Conservation (phyloP, 208 protist species). For the Tetramitus jugosus region DNA sequence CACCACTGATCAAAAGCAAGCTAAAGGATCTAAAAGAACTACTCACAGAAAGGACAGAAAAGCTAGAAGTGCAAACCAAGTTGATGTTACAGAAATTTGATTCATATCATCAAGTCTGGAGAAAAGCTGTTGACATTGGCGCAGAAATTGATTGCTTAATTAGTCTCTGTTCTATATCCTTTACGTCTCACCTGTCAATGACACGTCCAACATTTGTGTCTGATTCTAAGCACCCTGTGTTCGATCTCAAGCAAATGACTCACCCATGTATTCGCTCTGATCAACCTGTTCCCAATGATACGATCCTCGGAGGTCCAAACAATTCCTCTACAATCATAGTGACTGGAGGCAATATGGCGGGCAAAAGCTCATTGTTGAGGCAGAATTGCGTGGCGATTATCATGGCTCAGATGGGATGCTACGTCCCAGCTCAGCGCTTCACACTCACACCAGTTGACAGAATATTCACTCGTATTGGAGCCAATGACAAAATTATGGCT, state of each 20-base stretch:
- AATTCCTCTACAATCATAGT: constrained; percentile 58
- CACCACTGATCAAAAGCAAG: background rate
- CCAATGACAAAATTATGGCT: constrained; percentile 85
- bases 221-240: constrained; percentile 11
- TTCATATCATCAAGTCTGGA: background rate
- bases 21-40: background rate
- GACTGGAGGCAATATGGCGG: constrained; percentile 91
- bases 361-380: constrained; percentile 92
- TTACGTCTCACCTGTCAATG: background rate
- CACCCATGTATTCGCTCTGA: background rate
- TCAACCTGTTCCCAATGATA: constrained; percentile 56
- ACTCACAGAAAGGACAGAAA: background rate
- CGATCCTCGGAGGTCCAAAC: constrained; percentile 39
- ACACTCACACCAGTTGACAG: constrained; percentile 70
- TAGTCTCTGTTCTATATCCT: background rate
- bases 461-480: constrained; percentile 95
- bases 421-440: constrained; percentile 46
- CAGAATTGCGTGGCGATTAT: constrained; percentile 69
- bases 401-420: constrained; percentile 56
- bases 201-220: background rate
- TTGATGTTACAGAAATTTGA: background rate
- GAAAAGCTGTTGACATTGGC: background rate
- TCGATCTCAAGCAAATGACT: background rate
- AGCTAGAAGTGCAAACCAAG: background rate
- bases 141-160: constrained; percentile 12